Conservation (phyloP, 768 basidiomycete species). For the Dioszegia crocea region DNA sequence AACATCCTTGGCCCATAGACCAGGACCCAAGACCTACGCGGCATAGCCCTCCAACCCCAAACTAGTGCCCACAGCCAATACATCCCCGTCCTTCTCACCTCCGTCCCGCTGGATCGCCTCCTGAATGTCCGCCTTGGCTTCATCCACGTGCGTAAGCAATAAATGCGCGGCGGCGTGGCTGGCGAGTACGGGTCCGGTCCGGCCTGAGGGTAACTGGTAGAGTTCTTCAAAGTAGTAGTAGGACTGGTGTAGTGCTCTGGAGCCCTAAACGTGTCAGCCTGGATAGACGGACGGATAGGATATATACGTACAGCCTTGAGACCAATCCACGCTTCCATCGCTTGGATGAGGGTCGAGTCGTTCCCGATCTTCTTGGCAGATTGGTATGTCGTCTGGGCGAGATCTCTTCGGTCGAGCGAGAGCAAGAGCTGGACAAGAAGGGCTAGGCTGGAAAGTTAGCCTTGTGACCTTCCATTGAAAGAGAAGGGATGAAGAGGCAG, state of each 20-base stretch:
- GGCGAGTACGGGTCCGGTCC: slow-evolving; percentile 46
- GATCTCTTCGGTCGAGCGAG: slow-evolving; percentile 79
- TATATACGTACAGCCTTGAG: slow-evolving; percentile 42
- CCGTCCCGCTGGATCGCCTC: slow-evolving; percentile 34
- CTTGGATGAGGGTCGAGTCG: slow-evolving; percentile 81
- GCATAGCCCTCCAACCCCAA: slow-evolving; percentile 36
- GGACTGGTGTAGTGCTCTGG: slow-evolving; percentile 47
- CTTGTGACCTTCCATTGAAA: too few species aligned
- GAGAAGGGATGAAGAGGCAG: too few species aligned
- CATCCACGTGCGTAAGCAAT: slow-evolving; percentile 47
- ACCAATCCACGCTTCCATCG: slow-evolving; percentile 69
- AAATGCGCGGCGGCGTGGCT: slow-evolving; percentile 49
- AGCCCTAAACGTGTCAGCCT: slow-evolving; percentile 23
- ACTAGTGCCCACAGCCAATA: slow-evolving; percentile 37
- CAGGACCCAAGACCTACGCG: slow-evolving; percentile 25
- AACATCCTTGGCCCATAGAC: background rate
- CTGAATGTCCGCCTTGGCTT: slow-evolving; percentile 49
- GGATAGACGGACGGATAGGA: background rate
- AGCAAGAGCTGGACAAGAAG: slow-evolving; percentile 80
- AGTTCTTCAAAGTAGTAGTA: slow-evolving; percentile 52
- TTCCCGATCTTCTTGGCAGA: slow-evolving; percentile 80
- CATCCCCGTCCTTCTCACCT: slow-evolving; percentile 35
- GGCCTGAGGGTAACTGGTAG: slow-evolving; percentile 46
- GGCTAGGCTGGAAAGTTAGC: slow-evolving; percentile 61
- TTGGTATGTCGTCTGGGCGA: slow-evolving; percentile 80